Evolutionary conservation across 2,329 filamentous ascomycete genomes (phyloP), one percentile per base, ranked within the genome.

Genomic region (Alternaria burnsii): DNA sequence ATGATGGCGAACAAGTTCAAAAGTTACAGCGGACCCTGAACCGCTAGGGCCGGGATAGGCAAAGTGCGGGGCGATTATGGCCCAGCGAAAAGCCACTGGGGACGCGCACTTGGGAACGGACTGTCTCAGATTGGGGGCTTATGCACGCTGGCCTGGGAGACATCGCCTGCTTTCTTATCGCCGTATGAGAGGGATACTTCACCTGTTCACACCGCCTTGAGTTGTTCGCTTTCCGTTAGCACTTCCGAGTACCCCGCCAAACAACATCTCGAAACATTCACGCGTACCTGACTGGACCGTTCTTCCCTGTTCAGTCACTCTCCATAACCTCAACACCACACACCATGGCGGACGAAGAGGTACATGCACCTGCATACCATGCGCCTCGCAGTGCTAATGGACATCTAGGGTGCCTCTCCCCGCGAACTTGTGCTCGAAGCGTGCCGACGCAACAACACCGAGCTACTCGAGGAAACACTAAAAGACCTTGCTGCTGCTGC

Each of bases 391-490:
- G 16, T 36, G 41, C 62, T 72, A 42, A 75, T 58, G 10, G 16
- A 52, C 24, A 38, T 43, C 55, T 72, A 97, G 91, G 95, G 94
- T 77, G 94, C 94, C 70, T 92, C 92, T 61, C 88, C 89, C 47
- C 86, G 89, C 78, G 94, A 98, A 83, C 87, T 92, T 74, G 87
- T 98, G 71, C 88, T 98, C 80, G 94, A 97, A 83, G 92, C 95
- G 72, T 97, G 92, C 82, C 92, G 94, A 63, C 88, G 93, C 75
- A 94, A 98, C 85, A 97, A 98, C 81, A 89, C 89, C 69, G 90
- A 94, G 55, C 88, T 98, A 62, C 88, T 98, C 58, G 82, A 87
- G 71, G 90, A 95, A 72, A 86, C 94, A 58, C 85, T 97, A 52
- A 70, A 67, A 68, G 81, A 86, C 42, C 81, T 82, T 67, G 82